phyloP scores from a whole-genome alignment of 2,329 filamentous ascomycete genomes.

The Dactylellina drechsleri region DNA sequence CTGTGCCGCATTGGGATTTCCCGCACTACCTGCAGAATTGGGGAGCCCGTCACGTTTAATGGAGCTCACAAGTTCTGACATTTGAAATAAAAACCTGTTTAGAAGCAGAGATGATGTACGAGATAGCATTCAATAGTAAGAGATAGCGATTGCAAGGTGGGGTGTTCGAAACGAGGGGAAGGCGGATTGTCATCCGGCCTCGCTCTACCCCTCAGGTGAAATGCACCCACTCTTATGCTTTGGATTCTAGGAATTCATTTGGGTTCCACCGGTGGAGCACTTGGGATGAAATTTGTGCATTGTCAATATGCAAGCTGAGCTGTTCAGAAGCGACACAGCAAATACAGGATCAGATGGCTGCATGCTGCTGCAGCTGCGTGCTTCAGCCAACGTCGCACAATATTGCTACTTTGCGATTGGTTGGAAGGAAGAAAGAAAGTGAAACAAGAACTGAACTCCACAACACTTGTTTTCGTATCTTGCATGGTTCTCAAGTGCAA shows the following conservation, averaged over 20 bases:
- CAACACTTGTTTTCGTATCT: too few species aligned
- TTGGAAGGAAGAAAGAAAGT: too few species aligned
- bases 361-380: too few species aligned
- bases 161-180: neutral
- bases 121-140: neutral
- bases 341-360: too few species aligned
- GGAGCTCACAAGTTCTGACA: neutral
- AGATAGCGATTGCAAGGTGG: neutral
- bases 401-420: too few species aligned
- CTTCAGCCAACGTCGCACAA: too few species aligned
- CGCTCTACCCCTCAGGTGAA: neutral
- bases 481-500: too few species aligned
- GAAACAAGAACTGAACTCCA: too few species aligned
- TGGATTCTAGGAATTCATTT: neutral
- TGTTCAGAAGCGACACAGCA: neutral
- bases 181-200: neutral
- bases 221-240: neutral
- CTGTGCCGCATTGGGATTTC: constrained; percentile 30
- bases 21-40: neutral
- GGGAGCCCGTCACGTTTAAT: neutral
- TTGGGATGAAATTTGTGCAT: neutral
- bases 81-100: neutral
- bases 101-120: neutral
- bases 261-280: neutral
- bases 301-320: constrained; percentile 19